A percentile compares a stretch with the other conserved stretches of the same genome.
phyloP scores from a whole-genome alignment of 192 early-diverging fungal species.

The Martensiomyces pterosporus region DNA sequence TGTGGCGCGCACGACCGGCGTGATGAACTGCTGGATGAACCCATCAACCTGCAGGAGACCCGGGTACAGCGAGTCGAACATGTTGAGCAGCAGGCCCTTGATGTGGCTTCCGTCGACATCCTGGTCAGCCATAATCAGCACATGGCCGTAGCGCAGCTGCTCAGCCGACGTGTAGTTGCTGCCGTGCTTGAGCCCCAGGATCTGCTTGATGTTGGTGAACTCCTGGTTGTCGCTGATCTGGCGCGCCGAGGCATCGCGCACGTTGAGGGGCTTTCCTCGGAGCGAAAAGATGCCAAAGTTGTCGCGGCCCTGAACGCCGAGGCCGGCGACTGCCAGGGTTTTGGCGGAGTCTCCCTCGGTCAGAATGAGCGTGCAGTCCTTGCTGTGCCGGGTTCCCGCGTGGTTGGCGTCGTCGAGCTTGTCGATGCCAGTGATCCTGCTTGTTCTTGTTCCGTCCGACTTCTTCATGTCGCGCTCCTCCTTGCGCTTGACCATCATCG shows the following conservation, averaged over 20 bases:
- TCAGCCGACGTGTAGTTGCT: conserved; percentile 67
- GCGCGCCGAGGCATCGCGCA: conserved; percentile 74
- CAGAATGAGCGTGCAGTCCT: conserved; percentile 88
- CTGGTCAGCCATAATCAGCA: conserved; percentile 99
- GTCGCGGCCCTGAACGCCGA: conserved; percentile 85
- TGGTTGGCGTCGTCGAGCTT: conserved; percentile 95
- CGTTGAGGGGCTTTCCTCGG: conserved; percentile 95
- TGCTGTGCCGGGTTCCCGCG: conserved; percentile 70
- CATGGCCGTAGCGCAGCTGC: conserved; percentile 84
- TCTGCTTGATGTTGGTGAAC: conserved; percentile 84
- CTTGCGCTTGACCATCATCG: conserved; percentile 65
- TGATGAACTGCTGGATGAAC: conserved; percentile 94
- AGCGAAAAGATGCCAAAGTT: conserved; percentile 93
- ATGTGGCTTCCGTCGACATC: conserved; percentile 96
- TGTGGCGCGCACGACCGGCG: conserved; percentile 86
- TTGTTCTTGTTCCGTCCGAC: conserved; percentile 72
- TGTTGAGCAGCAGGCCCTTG: conserved; percentile 96
- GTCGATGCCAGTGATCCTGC: conserved; percentile 69
- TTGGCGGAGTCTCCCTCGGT: conserved; percentile 98
- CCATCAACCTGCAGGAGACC: conserved; percentile 83
- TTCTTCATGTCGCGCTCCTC: conserved; percentile 78
- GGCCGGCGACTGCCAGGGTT: conserved; percentile 77
- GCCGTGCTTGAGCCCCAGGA: conserved; percentile 88
- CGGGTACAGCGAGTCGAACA: conserved; percentile 92
- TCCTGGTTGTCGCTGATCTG: conserved; percentile 80